phyloP scores from a whole-genome alignment of 2,329 filamentous ascomycete species.

The Calycina herbarum region DNA sequence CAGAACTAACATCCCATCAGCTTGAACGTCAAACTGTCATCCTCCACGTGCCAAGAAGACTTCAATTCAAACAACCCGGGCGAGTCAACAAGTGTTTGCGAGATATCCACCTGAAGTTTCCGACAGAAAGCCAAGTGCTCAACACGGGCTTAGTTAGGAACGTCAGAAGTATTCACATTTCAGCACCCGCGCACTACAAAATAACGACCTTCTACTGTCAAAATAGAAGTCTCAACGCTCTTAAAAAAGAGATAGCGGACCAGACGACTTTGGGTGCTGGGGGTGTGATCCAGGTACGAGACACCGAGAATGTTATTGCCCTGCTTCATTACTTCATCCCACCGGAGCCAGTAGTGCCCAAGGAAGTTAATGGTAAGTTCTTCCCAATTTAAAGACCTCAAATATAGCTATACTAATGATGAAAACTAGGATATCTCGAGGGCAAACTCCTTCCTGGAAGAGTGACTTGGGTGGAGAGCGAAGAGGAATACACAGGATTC shows the following conservation, averaged over 20 bases:
- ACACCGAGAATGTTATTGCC: not conserved
- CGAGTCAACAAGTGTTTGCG: not conserved
- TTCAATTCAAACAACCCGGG: not conserved
- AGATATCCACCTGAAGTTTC: not conserved
- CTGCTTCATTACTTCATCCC: not conserved
- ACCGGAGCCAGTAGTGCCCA: not conserved
- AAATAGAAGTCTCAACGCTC: not conserved
- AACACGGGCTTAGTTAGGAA: not conserved
- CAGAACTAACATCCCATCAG: not conserved
- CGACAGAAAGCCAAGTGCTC: not conserved
- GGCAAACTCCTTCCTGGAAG: not conserved
- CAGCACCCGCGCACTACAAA: not conserved
- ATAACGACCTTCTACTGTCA: not conserved
- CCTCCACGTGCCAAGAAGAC: not conserved
- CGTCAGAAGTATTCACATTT: not conserved
- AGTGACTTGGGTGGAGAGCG: conserved; percentile 8
- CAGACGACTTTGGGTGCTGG: not conserved
- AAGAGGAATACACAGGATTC: not conserved
- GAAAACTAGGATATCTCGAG: not conserved
- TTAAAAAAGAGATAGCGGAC: not conserved
- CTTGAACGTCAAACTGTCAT: not conserved
- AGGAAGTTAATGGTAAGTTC: not conserved
- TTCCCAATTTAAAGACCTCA: not conserved
- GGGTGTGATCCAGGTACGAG: not conserved
- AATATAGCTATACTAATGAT: not conserved